These are phyloP conservation scores for Rauvolfia tetraphylla DNA, from an alignment of 257 asterid species.

Conservation along the genomic window DNA sequence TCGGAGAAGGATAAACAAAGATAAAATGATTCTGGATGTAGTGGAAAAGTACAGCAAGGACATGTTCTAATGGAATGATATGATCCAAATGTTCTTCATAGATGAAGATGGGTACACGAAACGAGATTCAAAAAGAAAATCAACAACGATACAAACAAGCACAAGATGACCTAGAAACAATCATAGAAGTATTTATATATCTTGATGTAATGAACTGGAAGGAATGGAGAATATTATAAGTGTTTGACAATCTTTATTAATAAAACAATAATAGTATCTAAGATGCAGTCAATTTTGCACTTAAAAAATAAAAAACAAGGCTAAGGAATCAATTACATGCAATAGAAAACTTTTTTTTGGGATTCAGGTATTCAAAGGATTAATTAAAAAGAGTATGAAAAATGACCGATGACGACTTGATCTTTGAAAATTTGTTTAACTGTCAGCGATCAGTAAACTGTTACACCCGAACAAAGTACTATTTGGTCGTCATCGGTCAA, in stretches of 20 bases:
- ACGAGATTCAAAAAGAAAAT: slow-evolving; percentile 2
- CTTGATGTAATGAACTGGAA: not conserved
- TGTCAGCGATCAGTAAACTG: slow-evolving; percentile 11
- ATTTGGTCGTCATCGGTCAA: slow-evolving; percentile 8
- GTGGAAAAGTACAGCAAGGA: slow-evolving; percentile 24
- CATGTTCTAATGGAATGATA: slow-evolving; percentile 19
- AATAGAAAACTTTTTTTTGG: slow-evolving; percentile 11
- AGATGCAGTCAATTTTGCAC: slow-evolving; percentile 16
- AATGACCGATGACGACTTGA: not conserved
- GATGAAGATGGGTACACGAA: slow-evolving; percentile 19
- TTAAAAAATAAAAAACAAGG: not conserved
- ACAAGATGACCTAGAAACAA: not conserved
- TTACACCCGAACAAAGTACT: slow-evolving; percentile 12
- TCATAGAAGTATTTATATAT: too few species aligned
- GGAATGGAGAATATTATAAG: not conserved
- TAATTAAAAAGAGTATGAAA: not conserved
- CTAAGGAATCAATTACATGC: slow-evolving; percentile 17
- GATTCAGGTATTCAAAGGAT: slow-evolving; percentile 1
- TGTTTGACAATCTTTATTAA: not conserved
- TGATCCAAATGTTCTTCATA: slow-evolving; percentile 12
- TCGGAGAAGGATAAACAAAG: not conserved
- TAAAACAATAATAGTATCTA: not conserved
- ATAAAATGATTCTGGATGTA: slow-evolving; percentile 24
- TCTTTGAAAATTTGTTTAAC: slow-evolving; percentile 11
- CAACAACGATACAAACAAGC: slow-evolving; percentile 9